phyloP scores from a whole-genome alignment of 192 early-diverging fungal genomes.

The Gryganskiella cystojenkinii region DNA sequence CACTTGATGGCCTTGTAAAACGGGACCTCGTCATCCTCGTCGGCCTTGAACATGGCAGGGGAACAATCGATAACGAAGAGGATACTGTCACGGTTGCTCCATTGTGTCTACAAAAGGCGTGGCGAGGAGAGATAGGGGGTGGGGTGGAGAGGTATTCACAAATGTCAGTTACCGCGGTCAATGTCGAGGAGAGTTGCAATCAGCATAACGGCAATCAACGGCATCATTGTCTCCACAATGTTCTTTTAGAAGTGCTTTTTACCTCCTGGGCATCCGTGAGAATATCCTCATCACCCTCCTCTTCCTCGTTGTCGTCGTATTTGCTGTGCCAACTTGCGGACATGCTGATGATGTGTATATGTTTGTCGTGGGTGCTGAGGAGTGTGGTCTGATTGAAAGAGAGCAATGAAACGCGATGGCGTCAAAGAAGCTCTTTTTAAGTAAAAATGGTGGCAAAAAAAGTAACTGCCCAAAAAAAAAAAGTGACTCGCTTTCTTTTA shows the following conservation, averaged over 20 bases:
- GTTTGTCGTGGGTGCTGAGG: neutral
- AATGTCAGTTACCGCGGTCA: no score
- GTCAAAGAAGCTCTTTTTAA: neutral
- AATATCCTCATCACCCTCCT: constrained; percentile 49
- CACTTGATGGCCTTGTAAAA: constrained; percentile 55
- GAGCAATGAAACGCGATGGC: neutral
- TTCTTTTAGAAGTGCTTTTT: neutral
- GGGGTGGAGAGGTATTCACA: neutral
- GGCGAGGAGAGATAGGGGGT: neutral
- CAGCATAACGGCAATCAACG: neutral
- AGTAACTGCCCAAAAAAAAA: no score
- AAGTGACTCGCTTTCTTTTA: neutral
- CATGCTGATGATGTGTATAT: constrained; percentile 1
- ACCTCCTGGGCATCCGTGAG: constrained; percentile 53
- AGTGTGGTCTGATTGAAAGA: constrained; percentile 7
- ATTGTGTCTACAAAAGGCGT: constrained; percentile 13
- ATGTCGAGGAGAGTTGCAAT: neutral
- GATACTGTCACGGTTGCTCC: constrained; percentile 59
- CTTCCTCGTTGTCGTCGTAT: constrained; percentile 43
- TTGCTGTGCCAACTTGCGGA: constrained; percentile 48
- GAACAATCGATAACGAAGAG: constrained; percentile 65
- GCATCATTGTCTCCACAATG: neutral
- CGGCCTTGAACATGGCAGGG: constrained; percentile 51
- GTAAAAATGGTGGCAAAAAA: constrained; percentile 48
- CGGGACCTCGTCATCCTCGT: constrained; percentile 50